phyloP scores from a whole-genome alignment of 306 rosid species.

The Rosa chinensis region DNA sequence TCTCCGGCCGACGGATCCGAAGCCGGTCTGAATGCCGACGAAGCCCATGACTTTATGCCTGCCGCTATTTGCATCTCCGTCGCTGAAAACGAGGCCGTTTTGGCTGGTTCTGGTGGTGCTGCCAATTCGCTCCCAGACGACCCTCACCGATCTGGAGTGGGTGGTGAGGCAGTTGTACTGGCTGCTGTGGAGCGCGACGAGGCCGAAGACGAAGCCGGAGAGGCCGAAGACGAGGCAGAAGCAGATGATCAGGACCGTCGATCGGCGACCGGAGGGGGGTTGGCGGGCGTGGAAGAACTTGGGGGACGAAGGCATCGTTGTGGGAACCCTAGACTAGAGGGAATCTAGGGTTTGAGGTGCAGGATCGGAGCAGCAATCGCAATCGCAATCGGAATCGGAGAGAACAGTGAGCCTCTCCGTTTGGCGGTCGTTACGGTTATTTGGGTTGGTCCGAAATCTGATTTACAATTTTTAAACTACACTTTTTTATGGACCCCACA shows the following conservation, averaged over 20 bases:
- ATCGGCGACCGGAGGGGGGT: slow-evolving; percentile 45
- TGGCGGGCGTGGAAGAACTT: slow-evolving; percentile 51
- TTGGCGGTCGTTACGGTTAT: neutral
- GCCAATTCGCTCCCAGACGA: slow-evolving; percentile 64
- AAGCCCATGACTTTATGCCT: slow-evolving; percentile 84
- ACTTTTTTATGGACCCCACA: neutral
- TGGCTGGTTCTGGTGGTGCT: neutral
- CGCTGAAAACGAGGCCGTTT: slow-evolving; percentile 4
- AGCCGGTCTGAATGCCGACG: slow-evolving; percentile 89
- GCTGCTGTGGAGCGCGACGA: slow-evolving; percentile 26
- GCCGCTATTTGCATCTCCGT: slow-evolving; percentile 1
- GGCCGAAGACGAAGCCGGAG: slow-evolving; percentile 51
- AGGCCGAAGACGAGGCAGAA: slow-evolving; percentile 42
- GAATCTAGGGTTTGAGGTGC: slow-evolving; percentile 18
- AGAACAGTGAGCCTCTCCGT: neutral
- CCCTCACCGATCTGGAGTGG: slow-evolving; percentile 60
- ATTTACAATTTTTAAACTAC: neutral
- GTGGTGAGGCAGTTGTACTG: slow-evolving; percentile 30
- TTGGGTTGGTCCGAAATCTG: neutral
- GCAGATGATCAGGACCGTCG: slow-evolving; percentile 39
- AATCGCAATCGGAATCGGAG: neutral
- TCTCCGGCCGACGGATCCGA: slow-evolving; percentile 75
- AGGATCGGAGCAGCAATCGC: slow-evolving; percentile 1
- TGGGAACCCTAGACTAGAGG: slow-evolving; percentile 18
- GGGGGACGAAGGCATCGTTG: slow-evolving; percentile 60